A percentile compares a stretch with the other conserved stretches of the same genome.
phyloP scores from a whole-genome alignment of 2,329 filamentous ascomycete genomes.

The Fusarium succisae region DNA sequence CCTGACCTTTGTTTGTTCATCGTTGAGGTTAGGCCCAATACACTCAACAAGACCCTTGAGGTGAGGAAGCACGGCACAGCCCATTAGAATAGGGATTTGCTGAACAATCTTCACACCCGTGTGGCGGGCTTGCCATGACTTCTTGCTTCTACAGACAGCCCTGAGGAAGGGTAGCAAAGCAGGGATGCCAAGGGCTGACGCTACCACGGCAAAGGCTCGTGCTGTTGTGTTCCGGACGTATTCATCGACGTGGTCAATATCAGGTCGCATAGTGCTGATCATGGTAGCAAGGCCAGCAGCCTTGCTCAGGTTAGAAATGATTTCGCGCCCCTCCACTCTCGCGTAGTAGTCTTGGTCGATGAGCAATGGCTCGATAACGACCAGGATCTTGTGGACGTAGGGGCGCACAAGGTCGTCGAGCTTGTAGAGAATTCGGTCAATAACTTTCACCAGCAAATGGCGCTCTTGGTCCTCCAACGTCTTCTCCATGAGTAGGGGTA shows the following conservation, averaged over 20 bases:
- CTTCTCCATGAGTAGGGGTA: conserved; percentile 97
- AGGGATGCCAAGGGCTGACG: conserved; percentile 94
- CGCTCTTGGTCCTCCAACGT: conserved; percentile 97
- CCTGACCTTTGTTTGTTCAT: conserved; percentile 97
- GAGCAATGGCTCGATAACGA: conserved; percentile 98
- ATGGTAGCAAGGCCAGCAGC: conserved; percentile 96
- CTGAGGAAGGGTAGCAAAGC: conserved; percentile 93
- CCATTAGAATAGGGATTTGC: conserved; percentile 98
- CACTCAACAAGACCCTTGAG: conserved; percentile 96
- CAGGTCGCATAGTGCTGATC: conserved; percentile 99
- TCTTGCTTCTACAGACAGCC: conserved; percentile 96
- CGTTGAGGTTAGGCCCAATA: conserved; percentile 93
- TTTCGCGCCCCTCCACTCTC: conserved; percentile 96
- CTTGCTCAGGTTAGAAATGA: conserved; percentile 97
- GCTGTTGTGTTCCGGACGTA: conserved; percentile 99
- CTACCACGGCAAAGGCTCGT: conserved; percentile 95
- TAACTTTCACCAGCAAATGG: conserved; percentile 97
- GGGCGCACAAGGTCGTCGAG: conserved; percentile 95
- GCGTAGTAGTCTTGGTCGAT: conserved; percentile 99
- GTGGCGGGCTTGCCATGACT: conserved; percentile 97
- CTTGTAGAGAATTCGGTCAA: conserved; percentile 98
- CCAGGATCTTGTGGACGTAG: conserved; percentile 97
- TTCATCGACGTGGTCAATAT: conserved; percentile 98
- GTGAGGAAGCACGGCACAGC: conserved; percentile 93
- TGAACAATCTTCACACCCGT: conserved; percentile 99